Base-by-base conservation (phyloP, 441 rosid genomes). In the Macaranga tanarius region DNA sequence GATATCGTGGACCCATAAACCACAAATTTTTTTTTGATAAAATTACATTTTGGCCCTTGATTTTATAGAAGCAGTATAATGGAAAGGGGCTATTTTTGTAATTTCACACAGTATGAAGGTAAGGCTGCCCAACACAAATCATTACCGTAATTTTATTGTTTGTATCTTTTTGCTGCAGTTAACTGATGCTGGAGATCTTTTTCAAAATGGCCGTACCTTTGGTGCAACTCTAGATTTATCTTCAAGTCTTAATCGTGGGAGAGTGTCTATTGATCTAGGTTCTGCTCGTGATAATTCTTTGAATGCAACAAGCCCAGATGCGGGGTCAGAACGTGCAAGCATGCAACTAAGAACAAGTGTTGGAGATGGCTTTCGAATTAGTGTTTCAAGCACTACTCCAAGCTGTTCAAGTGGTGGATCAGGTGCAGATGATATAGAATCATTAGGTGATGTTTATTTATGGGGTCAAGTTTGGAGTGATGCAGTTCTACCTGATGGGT, bases 401-500 rank as follows among this genome's bases (percentile, higher is more conserved):
- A 92, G 98, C 79, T 87, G 92, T 86, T 89, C 96, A 58, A 92
- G 96, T 83, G 90, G 90, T 65, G 97, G 95, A 66, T 92, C 98
- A 67, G 98, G 97, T 73, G 96, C 88, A 65, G 98, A 94, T 90
- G 98, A 94, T 79, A 89, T 92, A 73, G 98, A 94, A 82, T 90
- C 95, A 16, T 79, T 94, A 69, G 97, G 98, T 76, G 97, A 94
- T 82, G 93, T 94, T 68, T 94, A 92, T 67, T 74, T 92, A 15
- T 94, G 98, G 98, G 98, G 97, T 65, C 97, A 88, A 76, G 88
- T 94, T 70, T 94, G 98, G 96, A 86, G 80, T 11, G 98, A 94
- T 57, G 88, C 81, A 28, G 80, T 85, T 73, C 72, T 79, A 20
- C 81, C 86, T 19, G 96, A 93, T 78, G 97, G 96, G 17, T 76